These are phyloP conservation scores for Basipetospora sp. DNA, from an alignment of 2,329 filamentous ascomycete genomes.

Conservation along the genomic window DNA sequence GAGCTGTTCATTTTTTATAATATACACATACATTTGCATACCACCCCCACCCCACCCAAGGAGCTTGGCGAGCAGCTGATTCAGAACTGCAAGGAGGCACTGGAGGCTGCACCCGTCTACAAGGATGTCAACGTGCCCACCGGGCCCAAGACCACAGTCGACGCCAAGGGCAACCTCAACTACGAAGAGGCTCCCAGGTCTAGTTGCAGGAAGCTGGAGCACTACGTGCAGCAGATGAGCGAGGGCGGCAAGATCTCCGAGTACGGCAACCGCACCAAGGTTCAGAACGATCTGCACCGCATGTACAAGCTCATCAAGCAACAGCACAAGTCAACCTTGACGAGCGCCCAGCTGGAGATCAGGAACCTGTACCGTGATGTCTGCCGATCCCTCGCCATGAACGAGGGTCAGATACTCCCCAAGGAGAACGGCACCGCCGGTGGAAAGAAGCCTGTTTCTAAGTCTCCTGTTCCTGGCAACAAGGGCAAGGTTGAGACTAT, in stretches of 20 bases:
- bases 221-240: slow-evolving; percentile 97
- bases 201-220: slow-evolving; percentile 90
- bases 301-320: slow-evolving; percentile 98
- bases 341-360: slow-evolving; percentile 90
- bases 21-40: no score
- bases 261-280: slow-evolving; percentile 95
- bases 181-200: slow-evolving; percentile 77
- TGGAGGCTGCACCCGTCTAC: slow-evolving; percentile 72
- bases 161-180: slow-evolving; percentile 79
- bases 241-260: slow-evolving; percentile 97
- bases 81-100: slow-evolving; percentile 90
- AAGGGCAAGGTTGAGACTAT: slow-evolving; percentile 96
- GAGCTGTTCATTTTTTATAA: no score
- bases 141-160: slow-evolving; percentile 81
- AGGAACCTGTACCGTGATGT: slow-evolving; percentile 90
- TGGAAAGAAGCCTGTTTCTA: slow-evolving; percentile 34
- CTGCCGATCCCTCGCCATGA: slow-evolving; percentile 88
- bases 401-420: slow-evolving; percentile 90
- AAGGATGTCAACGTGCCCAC: slow-evolving; percentile 92
- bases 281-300: slow-evolving; percentile 83
- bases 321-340: slow-evolving; percentile 82
- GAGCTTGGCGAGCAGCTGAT: slow-evolving; percentile 85
- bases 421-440: slow-evolving; percentile 53
- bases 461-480: slow-evolving; percentile 35
- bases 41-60: slow-evolving; percentile 85